Evolutionary conservation across 164 flowering plant species (phyloP).

Genomic region (Magnolia officinalis): DNA sequence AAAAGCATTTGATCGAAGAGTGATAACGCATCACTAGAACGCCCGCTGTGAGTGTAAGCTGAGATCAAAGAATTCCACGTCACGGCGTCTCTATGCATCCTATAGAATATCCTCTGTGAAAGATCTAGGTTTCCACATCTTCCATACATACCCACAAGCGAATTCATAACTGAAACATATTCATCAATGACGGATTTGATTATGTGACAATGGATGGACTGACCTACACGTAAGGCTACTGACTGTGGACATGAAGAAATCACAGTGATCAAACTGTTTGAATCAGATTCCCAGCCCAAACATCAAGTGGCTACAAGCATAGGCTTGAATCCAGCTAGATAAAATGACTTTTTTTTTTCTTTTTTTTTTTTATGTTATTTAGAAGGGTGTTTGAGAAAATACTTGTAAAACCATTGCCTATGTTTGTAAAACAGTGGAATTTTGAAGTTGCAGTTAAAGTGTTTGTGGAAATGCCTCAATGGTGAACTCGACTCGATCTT

Average conservation of each 20-base stretch:
- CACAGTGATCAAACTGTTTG: slow-evolving; percentile 41
- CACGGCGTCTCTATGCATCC: slow-evolving; percentile 34
- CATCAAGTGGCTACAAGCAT: no score
- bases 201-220: slow-evolving; percentile 53
- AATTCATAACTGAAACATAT: slow-evolving; percentile 44
- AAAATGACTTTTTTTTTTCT: no score
- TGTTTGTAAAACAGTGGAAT: no score
- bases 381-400: no score
- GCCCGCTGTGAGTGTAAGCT: slow-evolving; percentile 35
- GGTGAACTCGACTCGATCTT: no score
- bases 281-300: slow-evolving; percentile 44
- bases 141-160: slow-evolving; percentile 72
- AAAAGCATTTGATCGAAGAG: slow-evolving; percentile 53
- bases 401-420: no score
- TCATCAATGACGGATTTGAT: slow-evolving; percentile 34
- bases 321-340: no score
- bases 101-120: slow-evolving; percentile 42
- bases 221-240: slow-evolving; percentile 32
- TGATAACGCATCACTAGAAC: slow-evolving; percentile 36
- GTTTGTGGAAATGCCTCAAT: no score
- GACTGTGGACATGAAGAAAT: slow-evolving; percentile 54
- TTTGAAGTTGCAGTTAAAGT: no score
- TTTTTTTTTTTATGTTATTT: no score
- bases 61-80: slow-evolving; percentile 76
- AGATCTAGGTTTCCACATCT: slow-evolving; percentile 34